Evolutionary conservation across 306 rosid genomes (phyloP).

Genomic region (Pterocarpus santalinus): DNA sequence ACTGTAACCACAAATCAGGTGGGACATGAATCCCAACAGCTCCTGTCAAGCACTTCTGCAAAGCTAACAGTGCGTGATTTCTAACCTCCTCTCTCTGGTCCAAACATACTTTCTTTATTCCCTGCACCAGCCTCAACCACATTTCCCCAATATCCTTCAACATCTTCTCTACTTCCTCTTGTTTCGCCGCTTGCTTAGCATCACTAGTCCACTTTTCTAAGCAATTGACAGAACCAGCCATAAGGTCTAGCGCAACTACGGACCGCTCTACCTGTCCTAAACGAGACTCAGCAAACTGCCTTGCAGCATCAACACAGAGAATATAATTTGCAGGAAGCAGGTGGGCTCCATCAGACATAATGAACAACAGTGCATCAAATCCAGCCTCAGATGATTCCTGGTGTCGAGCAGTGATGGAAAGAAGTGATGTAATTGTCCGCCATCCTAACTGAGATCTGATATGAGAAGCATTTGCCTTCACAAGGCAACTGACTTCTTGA

Average conservation of each 20-base stretch:
- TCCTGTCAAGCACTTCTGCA: constrained; percentile 79
- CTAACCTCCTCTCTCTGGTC: constrained; percentile 94
- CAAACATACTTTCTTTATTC: constrained; percentile 79
- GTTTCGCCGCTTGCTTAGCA: constrained; percentile 63
- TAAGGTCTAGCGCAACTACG: constrained; percentile 73
- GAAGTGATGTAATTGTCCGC: constrained; percentile 79
- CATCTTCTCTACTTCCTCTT: constrained; percentile 72
- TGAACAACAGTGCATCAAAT: constrained; percentile 72
- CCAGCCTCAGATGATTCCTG: constrained; percentile 87
- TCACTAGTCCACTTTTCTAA: constrained; percentile 70
- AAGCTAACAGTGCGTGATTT: constrained; percentile 68
- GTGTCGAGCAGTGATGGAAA: constrained; percentile 82
- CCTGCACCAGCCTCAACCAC: constrained; percentile 91
- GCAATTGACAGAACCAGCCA: constrained; percentile 77
- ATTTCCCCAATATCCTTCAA: constrained; percentile 83
- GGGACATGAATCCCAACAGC: constrained; percentile 64
- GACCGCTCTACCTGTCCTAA: constrained; percentile 84
- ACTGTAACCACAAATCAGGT: constrained; percentile 68
- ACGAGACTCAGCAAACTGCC: constrained; percentile 92
- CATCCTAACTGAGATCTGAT: constrained; percentile 84
- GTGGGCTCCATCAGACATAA: constrained; percentile 85
- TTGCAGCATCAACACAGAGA: constrained; percentile 73
- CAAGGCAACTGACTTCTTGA: constrained; percentile 80
- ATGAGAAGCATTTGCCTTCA: constrained; percentile 86
- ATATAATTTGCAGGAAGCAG: constrained; percentile 79